Base-by-base conservation (phyloP, 2,329 filamentous ascomycete species). In the Tricladium varicosporioides region DNA sequence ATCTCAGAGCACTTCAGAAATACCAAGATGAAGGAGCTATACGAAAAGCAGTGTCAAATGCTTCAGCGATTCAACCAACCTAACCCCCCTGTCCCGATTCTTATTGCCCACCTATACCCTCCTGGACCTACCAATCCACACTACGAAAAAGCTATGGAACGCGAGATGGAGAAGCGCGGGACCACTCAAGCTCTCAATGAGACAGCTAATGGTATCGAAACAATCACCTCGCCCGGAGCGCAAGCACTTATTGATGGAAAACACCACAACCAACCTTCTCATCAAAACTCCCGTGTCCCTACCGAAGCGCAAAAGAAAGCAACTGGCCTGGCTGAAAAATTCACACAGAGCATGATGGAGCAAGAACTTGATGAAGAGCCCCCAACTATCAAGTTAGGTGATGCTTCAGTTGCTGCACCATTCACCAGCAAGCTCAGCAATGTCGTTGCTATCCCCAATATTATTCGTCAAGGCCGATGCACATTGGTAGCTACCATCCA, bases 341-440 rank as follows among this genome's bases (percentile, higher is more conserved):
- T 97, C 64, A 91, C 91, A 5, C 80, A 85, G 55, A 87, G 84
- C 52, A 92, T 97, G 88, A 88, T 97, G 87, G 91, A 97, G 68
- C 83, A 84, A 53, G 91, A 97, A 70, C 76, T 97, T 56, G 89
- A 91, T 64, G 87, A 86, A 65, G 94, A 97, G 73, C 93, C 94
- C 1, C 94, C 95, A 1, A 92, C 92, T 2, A 91, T 99, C 72
- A 99, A 99, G 78, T 84, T 99, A 46, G 94, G 94, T 62, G 94
- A 99, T 73, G 94, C 94, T 5, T 99, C 94, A 0, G 93, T 97
- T 54, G 94, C 94, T 43, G 94, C 94, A 0, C 94, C 94, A 0
- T 99, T 99, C 74, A 99, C 94, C 0, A 96, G 91, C 72, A 99
- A 99, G 77, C 83, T 99, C 45, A 90, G 92, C 65, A 97, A 99